phyloP scores from a whole-genome alignment of 129 eudicot genomes.

The Heracleum sosnowskyi region DNA sequence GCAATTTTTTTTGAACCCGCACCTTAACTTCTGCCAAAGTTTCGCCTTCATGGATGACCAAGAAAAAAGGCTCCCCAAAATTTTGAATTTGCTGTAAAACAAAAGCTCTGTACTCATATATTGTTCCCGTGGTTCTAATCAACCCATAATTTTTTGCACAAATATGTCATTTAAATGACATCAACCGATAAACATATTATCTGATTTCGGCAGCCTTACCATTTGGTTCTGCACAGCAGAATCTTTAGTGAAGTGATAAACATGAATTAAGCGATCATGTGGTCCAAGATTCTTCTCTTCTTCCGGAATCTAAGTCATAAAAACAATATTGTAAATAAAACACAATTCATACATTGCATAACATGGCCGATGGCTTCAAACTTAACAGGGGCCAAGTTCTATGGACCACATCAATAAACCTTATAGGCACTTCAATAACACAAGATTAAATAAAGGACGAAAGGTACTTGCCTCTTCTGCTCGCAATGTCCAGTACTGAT shows the following conservation, averaged over 20 bases:
- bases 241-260: conserved; percentile 62
- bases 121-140: not conserved
- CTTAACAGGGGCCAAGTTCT: not conserved
- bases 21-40: conserved; percentile 57
- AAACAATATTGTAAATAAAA: not conserved
- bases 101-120: not conserved
- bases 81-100: conserved; percentile 48
- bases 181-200: not conserved
- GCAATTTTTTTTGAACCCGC: conserved; percentile 71
- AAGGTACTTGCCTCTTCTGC: conserved; percentile 75
- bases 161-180: not conserved
- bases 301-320: conserved; percentile 54
- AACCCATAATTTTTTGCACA: not conserved
- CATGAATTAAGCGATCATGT: conserved; percentile 68
- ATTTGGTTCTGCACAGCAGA: conserved; percentile 55
- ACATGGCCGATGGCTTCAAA: not conserved
- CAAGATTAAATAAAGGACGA: not conserved
- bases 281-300: conserved; percentile 76
- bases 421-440: not conserved
- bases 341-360: not conserved
- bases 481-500: conserved; percentile 83
- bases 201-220: conserved; percentile 13
- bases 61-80: conserved; percentile 78
- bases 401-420: not conserved
- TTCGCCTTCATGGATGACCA: conserved; percentile 78